Evolutionary conservation across 176 grass and related monocot genomes (phyloP).

Genomic region (Cenchrus fungigraminus): DNA sequence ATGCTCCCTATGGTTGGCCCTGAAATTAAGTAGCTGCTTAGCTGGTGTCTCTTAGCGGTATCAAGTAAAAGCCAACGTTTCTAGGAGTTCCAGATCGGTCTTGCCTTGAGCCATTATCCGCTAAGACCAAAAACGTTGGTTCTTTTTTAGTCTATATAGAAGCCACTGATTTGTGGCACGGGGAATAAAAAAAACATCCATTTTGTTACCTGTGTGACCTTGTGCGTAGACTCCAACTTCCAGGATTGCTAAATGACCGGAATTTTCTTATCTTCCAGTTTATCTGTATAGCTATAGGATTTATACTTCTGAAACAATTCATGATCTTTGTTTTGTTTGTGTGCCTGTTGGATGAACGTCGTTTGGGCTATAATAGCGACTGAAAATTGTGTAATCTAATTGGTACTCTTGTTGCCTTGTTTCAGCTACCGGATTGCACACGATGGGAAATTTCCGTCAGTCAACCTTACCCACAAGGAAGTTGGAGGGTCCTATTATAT

Average conservation of each 20-base stretch:
- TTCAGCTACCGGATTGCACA: constrained; percentile 71
- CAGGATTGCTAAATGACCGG: neutral
- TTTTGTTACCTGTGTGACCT: neutral
- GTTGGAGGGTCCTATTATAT: constrained; percentile 97
- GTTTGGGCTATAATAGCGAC: neutral
- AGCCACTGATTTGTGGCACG: neutral
- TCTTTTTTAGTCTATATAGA: neutral
- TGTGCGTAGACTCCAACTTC: neutral
- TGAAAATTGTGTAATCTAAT: constrained; percentile 11
- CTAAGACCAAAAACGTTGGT: neutral
- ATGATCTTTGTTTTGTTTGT: neutral
- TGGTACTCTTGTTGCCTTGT: constrained; percentile 3
- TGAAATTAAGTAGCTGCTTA: neutral
- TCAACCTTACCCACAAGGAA: constrained; percentile 96
- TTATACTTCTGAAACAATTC: neutral
- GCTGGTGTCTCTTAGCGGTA: neutral
- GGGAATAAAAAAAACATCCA: no score
- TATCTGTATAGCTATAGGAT: no score
- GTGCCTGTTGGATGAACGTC: neutral
- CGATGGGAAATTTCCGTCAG: constrained; percentile 83
- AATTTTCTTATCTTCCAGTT: neutral
- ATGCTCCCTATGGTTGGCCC: neutral
- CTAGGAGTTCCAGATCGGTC: neutral
- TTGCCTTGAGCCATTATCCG: no score
- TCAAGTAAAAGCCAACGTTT: neutral